Evolutionary conservation across 169 alveolate species (phyloP).

Genomic region (Eimeria nieschulzi): DNA sequence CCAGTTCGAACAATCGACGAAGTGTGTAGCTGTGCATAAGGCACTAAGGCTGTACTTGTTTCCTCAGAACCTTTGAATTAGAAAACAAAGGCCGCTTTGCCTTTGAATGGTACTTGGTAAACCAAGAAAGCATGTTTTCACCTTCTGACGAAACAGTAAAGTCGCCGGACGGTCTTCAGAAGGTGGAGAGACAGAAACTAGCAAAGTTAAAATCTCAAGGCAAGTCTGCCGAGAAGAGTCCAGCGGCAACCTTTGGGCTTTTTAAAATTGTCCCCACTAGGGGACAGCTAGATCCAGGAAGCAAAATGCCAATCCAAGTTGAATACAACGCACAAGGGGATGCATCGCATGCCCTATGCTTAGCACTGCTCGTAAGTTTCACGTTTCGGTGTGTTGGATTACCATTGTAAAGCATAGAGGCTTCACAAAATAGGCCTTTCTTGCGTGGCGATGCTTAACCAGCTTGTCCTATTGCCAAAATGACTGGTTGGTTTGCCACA

Average conservation of each 20-base stretch:
- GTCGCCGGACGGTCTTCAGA: constrained; percentile 76
- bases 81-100: constrained; percentile 94
- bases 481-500: too few relatives aligned
- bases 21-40: too few relatives aligned
- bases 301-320: constrained; percentile 31
- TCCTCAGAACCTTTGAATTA: constrained; percentile 87
- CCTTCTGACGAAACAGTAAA: constrained; percentile 25
- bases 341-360: constrained; percentile 52
- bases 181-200: constrained; percentile 68
- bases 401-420: too few relatives aligned
- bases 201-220: constrained; percentile 35
- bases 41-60: neutral
- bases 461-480: too few relatives aligned
- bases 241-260: constrained; percentile 68
- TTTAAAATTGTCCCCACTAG: constrained; percentile 69
- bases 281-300: constrained; percentile 74
- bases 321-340: constrained; percentile 73
- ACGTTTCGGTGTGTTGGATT: too few relatives aligned
- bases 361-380: constrained; percentile 71
- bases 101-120: constrained; percentile 88
- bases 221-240: constrained; percentile 7
- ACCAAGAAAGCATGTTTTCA: constrained; percentile 61
- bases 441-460: too few relatives aligned
- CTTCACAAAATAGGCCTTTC: too few relatives aligned
- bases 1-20: too few relatives aligned